Evolutionary conservation across 2,329 filamentous ascomycete species (phyloP), one percentile per base, ranked within the genome.

Genomic region (Colletotrichum tropicale): DNA sequence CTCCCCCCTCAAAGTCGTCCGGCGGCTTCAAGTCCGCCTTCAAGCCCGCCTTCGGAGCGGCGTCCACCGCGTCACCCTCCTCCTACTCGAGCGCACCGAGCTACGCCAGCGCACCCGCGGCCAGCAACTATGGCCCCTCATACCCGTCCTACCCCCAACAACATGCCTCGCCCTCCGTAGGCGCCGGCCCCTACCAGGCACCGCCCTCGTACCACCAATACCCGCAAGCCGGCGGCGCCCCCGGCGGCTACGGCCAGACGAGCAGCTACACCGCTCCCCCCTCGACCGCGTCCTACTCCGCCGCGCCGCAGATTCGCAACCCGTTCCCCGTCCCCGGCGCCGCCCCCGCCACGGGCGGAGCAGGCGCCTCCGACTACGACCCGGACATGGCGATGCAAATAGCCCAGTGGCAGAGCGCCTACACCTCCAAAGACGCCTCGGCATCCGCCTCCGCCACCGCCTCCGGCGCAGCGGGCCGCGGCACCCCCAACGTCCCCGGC

Each of bases 361-460:
- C 43, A 52, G n/a, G n/a, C n/a, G 83, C 80, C 71, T 80, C 79
- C 78, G 88, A 89, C 78, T 91, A 89, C 81, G 90, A 98, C 80
- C 92, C 95, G 5, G 95, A 98, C 79, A 94, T 95, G 87, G 95
- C 97, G 74, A 95, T 95, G 34, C 95, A 98, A 84, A 96, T 98
- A 77, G 96, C 96, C 65, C 95, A 98, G 84, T 98, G 96, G 95
- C 96, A 98, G 85, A 96, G 94, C 84, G 95, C 96, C 30, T 98
- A 98, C 84, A 82, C 83, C 43, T 38, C 43, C 21, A 73, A 56
- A 58, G 74, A 76, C 32, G 24, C 43, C 48, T 60, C 52, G 24
- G 55, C 52, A n/a, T 26, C 56, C 2, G 36, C 56, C 43, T 34
- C 67, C 18, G 36, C 56, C 5, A 79, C 77, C 8, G 67, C 69